Evolutionary conservation across 139 green algal genomes (phyloP), one percentile per base, ranked within the genome.

Genomic region (Micractinium sp.): DNA sequence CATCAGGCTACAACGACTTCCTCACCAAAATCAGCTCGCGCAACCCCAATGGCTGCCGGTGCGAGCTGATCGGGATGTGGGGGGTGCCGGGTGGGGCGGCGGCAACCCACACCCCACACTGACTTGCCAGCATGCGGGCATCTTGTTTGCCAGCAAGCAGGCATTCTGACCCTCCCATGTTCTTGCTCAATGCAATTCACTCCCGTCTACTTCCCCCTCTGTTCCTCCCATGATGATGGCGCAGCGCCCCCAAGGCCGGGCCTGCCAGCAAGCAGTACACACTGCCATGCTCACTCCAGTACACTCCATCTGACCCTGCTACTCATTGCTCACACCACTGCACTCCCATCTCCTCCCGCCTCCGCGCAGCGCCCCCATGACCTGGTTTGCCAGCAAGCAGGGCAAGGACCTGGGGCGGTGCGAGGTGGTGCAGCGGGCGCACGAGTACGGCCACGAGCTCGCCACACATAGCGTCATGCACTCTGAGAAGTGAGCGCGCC

Each of bases 41-140:
- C 74, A 80, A 80, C 15, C 74, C 74, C 74, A 80, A 80, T 14
- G 74, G 74, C 74, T 80, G 74, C 74, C 74, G 47, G 47, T 56
- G 47, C 47, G 47, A 16, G 47, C 47, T 56, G 47, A 9, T 9
- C 5, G 47, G 47, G 67, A 29, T 75, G 67, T 18, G 71, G 71
- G 71, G 29, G 12, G 31, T 15, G 13, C 0, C 47, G 47, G 31
- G 31, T 39, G 71, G 29, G 4, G 67, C 23, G 5, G 15, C 5
- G 67, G 67, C 67, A 75, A 16, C 67, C 27, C 1, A 25, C 67
- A 5, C 67, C 67, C 67, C 20, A 0, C 67, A 23, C 67, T 35
- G 67, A 5, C 67, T 18, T 75, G 67, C 67, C 67, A 66, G n/a
- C n/a, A n/a, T n/a, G n/a, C n/a, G n/a, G n/a, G n/a, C n/a, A n/a